phyloP scores from a whole-genome alignment of 2,329 filamentous ascomycete species.

The Ophiognomonia clavigignenti-juglandacearum region DNA sequence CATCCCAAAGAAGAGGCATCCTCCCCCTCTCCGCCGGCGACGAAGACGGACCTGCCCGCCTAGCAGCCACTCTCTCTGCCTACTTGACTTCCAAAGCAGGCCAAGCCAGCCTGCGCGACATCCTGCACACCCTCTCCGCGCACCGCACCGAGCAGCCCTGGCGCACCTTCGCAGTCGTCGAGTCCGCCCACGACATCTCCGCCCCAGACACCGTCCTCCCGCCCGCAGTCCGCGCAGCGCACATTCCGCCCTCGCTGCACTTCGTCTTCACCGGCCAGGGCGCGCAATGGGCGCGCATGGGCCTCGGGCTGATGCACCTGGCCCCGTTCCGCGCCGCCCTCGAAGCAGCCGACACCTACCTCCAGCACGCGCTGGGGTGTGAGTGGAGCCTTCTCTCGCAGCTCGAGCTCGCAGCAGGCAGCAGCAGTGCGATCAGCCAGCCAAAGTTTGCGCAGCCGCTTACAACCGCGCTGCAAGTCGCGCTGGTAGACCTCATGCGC shows the following conservation, averaged over 20 bases:
- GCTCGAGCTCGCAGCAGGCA: constrained; percentile 9
- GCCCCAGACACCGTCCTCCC: too few species aligned
- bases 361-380: too few species aligned
- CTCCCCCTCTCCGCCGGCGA: neutral
- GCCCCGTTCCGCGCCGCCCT: too few species aligned
- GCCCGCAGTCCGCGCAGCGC: constrained; percentile 16
- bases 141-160: neutral
- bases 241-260: too few species aligned
- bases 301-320: constrained; percentile 11
- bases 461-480: neutral
- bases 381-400: too few species aligned
- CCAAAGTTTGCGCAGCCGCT: constrained; percentile 18
- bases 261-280: constrained; percentile 18
- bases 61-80: neutral
- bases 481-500: neutral
- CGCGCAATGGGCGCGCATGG: constrained; percentile 20
- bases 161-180: neutral
- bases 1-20: neutral
- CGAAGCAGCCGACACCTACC: too few species aligned
- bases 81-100: neutral
- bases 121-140: neutral
- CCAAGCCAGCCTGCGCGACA: neutral
- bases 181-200: too few species aligned
- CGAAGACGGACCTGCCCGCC: neutral
- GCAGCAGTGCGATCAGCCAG: too few species aligned